Evolutionary conservation across 2,329 filamentous ascomycete genomes (phyloP).

Genomic region (Arthrinium phaeospermum): DNA sequence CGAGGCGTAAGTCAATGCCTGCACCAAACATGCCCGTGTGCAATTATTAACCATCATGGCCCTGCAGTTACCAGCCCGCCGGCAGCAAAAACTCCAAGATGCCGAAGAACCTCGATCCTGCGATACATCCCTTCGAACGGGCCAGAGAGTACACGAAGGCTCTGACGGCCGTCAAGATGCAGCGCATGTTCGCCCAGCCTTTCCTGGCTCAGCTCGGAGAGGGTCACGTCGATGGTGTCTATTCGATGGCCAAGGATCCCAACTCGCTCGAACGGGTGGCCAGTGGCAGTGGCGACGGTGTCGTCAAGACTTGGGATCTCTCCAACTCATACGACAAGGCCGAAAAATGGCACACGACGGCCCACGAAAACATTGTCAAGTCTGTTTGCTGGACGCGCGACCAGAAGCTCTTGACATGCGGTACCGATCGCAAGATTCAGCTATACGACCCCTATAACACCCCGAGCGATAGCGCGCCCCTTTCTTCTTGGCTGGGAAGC

Average conservation of each 20-base stretch:
- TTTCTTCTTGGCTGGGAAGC: slow-evolving; percentile 83
- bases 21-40: not conserved
- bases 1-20: slow-evolving; percentile 44
- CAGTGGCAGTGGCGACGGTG: slow-evolving; percentile 78
- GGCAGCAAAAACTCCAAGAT: slow-evolving; percentile 69
- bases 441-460: slow-evolving; percentile 89
- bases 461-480: slow-evolving; percentile 68
- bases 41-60: not conserved
- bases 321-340: slow-evolving; percentile 69
- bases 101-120: slow-evolving; percentile 74
- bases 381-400: slow-evolving; percentile 88
- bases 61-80: slow-evolving; percentile 60
- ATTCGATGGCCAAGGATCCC: slow-evolving; percentile 81
- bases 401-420: slow-evolving; percentile 84
- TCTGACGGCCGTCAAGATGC: slow-evolving; percentile 70
- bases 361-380: slow-evolving; percentile 94
- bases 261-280: slow-evolving; percentile 76
- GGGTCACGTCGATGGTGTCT: slow-evolving; percentile 85
- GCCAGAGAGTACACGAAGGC: slow-evolving; percentile 75
- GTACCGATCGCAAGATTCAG: slow-evolving; percentile 85
- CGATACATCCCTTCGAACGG: slow-evolving; percentile 88
- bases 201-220: slow-evolving; percentile 60
- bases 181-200: slow-evolving; percentile 87
- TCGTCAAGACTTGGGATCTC: slow-evolving; percentile 87
- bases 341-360: slow-evolving; percentile 75